phyloP scores from a whole-genome alignment of 768 basidiomycete genomes.

The Mycena metata region DNA sequence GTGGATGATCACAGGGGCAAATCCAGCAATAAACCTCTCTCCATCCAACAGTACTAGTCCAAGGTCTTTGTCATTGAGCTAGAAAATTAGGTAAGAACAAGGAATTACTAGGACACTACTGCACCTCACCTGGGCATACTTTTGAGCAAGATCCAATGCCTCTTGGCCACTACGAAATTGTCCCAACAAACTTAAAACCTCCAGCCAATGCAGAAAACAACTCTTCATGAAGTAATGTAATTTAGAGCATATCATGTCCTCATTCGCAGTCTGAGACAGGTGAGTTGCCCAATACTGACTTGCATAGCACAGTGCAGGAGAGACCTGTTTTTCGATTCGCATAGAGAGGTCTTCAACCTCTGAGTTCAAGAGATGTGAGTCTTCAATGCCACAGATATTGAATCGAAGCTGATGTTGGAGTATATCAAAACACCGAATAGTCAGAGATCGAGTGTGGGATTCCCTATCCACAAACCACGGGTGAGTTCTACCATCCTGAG shows the following conservation, averaged over 20 bases:
- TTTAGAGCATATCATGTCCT: background rate
- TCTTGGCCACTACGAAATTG: background rate
- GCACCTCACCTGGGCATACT: background rate
- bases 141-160: background rate
- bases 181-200: background rate
- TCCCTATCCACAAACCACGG: no score
- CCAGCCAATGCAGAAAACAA: background rate
- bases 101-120: background rate
- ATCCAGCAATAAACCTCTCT: background rate
- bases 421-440: no score
- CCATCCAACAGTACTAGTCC: no score
- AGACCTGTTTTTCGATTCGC: background rate
- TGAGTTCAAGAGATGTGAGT: constrained; percentile 5
- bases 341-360: background rate
- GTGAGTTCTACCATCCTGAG: no score
- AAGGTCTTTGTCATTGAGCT: no score
- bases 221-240: background rate
- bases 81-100: background rate
- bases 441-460: no score
- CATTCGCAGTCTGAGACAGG: background rate
- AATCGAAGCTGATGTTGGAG: no score
- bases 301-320: background rate
- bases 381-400: constrained; percentile 5
- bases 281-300: constrained; percentile 11
- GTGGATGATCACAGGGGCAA: background rate